These are phyloP conservation scores for Dictyostelium capitatum DNA, from an alignment of 78 protist genomes.

Conservation along the genomic window DNA sequence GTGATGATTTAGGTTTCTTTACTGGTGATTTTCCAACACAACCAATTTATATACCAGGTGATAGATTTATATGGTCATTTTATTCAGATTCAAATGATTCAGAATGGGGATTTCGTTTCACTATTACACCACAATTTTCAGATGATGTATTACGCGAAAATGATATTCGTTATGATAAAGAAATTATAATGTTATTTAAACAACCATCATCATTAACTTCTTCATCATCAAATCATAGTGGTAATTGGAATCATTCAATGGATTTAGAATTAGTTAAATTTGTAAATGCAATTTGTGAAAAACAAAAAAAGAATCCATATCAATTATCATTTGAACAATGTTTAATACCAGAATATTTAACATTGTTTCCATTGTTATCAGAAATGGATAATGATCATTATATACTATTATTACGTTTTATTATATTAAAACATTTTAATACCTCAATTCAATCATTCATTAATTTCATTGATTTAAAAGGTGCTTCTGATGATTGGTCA, in stretches of 20 bases:
- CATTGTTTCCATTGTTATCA: constrained; percentile 19
- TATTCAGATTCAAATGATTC: constrained; percentile 68
- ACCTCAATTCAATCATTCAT: constrained; percentile 13
- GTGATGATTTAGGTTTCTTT: constrained; percentile 79
- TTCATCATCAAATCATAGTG: background rate
- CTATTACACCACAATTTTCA: constrained; percentile 66
- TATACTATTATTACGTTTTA: constrained; percentile 28
- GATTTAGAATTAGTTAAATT: constrained; percentile 74
- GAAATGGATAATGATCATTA: background rate
- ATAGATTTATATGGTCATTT: constrained; percentile 80
- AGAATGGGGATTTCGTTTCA: constrained; percentile 83
- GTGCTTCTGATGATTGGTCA: constrained; percentile 78
- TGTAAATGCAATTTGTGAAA: constrained; percentile 67
- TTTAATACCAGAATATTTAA: constrained; percentile 28
- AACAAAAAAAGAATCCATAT: constrained; percentile 67
- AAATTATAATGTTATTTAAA: constrained; percentile 5
- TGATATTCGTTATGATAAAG: constrained; percentile 30
- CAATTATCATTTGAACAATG: constrained; percentile 58
- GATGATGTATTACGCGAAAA: constrained; percentile 45
- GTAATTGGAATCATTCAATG: constrained; percentile 57
- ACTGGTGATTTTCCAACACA: constrained; percentile 80
- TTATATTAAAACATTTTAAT: constrained; percentile 63
- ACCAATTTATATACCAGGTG: constrained; percentile 66
- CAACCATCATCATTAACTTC: background rate
- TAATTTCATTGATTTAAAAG: constrained; percentile 43